phyloP scores from a whole-genome alignment of 345 rosid species.

The Pistacia atlantica region DNA sequence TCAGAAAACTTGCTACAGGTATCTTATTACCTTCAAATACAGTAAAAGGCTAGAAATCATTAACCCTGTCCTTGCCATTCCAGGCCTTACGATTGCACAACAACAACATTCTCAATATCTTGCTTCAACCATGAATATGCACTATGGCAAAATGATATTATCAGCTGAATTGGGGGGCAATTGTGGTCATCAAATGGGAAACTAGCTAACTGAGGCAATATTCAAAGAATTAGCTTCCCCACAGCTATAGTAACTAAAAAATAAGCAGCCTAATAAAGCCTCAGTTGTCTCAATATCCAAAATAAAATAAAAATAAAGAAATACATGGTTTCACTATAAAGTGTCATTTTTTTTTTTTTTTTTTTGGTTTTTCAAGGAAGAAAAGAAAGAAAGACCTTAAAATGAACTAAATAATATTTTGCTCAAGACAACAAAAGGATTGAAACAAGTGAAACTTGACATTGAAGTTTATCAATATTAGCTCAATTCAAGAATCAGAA shows the following conservation, averaged over 20 bases:
- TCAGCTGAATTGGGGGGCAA: conserved; percentile 83
- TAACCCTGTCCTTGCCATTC: conserved; percentile 93
- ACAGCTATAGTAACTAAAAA: background rate
- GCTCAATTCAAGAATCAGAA: background rate
- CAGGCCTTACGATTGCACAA: conserved; percentile 92
- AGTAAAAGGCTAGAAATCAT: conserved; percentile 89
- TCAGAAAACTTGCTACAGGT: conserved; percentile 1
- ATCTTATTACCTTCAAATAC: conserved; percentile 66
- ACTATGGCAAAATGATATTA: conserved; percentile 78
- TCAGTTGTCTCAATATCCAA: background rate
- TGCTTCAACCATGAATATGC: conserved; percentile 89
- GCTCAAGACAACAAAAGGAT: background rate
- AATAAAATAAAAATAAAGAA: background rate
- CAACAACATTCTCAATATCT: conserved; percentile 92
- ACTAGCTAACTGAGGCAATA: conserved; percentile 69
- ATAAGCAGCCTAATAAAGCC: conserved; percentile 7
- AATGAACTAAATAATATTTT: background rate
- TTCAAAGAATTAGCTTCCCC: conserved; percentile 2
- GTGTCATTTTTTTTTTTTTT: background rate
- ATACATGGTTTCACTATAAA: background rate
- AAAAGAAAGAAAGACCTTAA: background rate
- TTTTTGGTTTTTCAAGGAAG: background rate
- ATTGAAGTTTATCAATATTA: background rate
- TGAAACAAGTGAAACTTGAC: background rate
- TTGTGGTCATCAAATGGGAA: conserved; percentile 93